These are phyloP conservation scores for Neostapfia colusana DNA, from an alignment of 176 grass and related monocot species.

Conservation along the genomic window DNA sequence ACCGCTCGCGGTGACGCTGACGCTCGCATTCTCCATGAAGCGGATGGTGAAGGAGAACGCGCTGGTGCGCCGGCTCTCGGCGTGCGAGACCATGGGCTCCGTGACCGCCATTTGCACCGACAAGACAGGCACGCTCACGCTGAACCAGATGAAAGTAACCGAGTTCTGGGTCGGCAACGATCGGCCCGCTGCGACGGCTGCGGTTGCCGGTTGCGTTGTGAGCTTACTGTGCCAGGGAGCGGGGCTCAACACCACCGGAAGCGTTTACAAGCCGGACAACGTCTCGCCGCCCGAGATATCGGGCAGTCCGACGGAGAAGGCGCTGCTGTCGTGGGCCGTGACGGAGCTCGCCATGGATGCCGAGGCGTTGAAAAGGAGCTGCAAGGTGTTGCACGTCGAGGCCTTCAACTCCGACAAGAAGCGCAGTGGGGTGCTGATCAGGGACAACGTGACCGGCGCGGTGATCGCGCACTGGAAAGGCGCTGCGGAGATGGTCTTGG, in stretches of 20 bases:
- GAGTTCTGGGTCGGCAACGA: conserved; percentile 71
- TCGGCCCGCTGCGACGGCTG: not conserved
- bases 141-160: conserved; percentile 79
- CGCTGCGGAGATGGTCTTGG: conserved; percentile 79
- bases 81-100: conserved; percentile 91
- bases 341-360: conserved; percentile 56
- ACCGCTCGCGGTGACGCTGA: conserved; percentile 82
- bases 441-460: conserved; percentile 30
- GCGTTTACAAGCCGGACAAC: conserved; percentile 51
- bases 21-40: conserved; percentile 93
- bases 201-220: not conserved
- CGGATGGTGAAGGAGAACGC: conserved; percentile 92
- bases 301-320: conserved; percentile 92
- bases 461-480: conserved; percentile 79
- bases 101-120: conserved; percentile 87
- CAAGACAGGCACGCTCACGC: conserved; percentile 84
- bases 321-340: conserved; percentile 76
- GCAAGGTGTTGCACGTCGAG: conserved; percentile 68
- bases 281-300: conserved; percentile 57
- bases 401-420: conserved; percentile 97
- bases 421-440: conserved; percentile 62
- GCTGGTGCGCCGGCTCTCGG: conserved; percentile 74
- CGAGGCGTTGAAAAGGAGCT: conserved; percentile 36
- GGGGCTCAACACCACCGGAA: conserved; percentile 76
- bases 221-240: conserved; percentile 52